Evolutionary conservation across 2,329 filamentous ascomycete genomes (phyloP), one percentile per base, ranked within the genome.

Genomic region (Shiraia bambusicola): DNA sequence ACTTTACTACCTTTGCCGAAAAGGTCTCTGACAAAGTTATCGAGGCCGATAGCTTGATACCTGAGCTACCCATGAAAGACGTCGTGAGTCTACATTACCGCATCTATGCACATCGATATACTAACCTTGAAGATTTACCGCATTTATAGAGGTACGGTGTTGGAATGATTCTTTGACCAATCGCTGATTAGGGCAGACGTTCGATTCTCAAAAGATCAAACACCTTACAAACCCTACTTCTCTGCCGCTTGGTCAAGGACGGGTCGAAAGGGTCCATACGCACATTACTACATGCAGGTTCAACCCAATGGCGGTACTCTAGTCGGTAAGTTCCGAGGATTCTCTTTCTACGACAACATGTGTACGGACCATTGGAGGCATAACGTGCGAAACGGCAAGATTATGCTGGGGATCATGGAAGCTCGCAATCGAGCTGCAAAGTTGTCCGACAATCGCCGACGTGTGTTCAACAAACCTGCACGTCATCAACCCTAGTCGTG

Each of bases 211-310:
- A 86, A 88, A 54, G 84, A 95, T 59, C 86, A 81, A 14, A 93
- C 88, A 2, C 90, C 91, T 0, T 95, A 95, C 74, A 95, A 94
- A 83, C 80, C 88, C 39, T 82, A 91, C 70, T 95, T 91, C 69
- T 87, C 86, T 8, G 89, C 86, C 27, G 87, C 88, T 16, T 95
- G 88, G 83, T 93, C 87, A 42, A 83, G 90, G 14, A 94, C 89
- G 0, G 90, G 90, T 14, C 80, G 87, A 40, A 95, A 95, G 69
- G 60, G 61, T 12, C 61, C 59, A 6, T 64, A 64, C 39, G 90
- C 90, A 6, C 85, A 83, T 61, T 95, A 95, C 71, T 95, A 95
- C 70, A 72, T 95, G 14, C 89, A 95, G 66, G 78, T 88, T 50
- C 81, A 92, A 63, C 88, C 90, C 9, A 73, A 73, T 16, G 61